Conservation (phyloP, 805 yeast species). For the Wickerhamiella qilinensis region DNA sequence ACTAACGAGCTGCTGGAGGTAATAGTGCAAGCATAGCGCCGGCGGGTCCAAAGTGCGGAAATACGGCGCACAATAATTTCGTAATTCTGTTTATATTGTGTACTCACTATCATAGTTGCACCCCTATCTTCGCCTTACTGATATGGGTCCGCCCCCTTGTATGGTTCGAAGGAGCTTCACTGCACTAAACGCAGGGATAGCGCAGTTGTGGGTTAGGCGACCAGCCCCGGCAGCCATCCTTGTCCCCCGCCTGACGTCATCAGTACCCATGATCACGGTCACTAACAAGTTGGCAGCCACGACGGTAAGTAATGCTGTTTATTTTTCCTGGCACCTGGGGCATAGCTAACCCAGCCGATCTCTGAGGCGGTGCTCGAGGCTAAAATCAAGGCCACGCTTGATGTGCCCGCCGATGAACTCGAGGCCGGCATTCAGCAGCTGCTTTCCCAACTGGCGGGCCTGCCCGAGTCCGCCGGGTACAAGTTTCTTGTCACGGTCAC, state of each 20-base stretch:
- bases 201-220: no score
- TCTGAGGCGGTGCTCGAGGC: neutral
- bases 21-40: constrained; percentile 26
- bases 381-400: neutral
- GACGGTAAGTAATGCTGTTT: constrained; percentile 8
- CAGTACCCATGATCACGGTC: constrained; percentile 6
- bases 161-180: no score
- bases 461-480: constrained; percentile 10
- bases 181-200: no score
- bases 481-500: constrained; percentile 12
- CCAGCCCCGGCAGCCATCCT: no score
- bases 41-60: no score
- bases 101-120: neutral
- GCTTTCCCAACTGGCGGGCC: constrained; percentile 3
- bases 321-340: neutral
- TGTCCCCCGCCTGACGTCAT: neutral
- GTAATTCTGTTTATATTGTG: no score
- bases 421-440: constrained; percentile 1
- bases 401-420: constrained; percentile 1
- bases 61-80: no score
- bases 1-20: constrained; percentile 59
- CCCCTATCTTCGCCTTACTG: neutral
- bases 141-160: no score
- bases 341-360: neutral
- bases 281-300: constrained; percentile 9